Percentiles rank a stretch among this genome's conserved stretches.
Conservation (phyloP, 2,329 filamentous ascomycete genomes). For the Cordyceps militaris region DNA sequence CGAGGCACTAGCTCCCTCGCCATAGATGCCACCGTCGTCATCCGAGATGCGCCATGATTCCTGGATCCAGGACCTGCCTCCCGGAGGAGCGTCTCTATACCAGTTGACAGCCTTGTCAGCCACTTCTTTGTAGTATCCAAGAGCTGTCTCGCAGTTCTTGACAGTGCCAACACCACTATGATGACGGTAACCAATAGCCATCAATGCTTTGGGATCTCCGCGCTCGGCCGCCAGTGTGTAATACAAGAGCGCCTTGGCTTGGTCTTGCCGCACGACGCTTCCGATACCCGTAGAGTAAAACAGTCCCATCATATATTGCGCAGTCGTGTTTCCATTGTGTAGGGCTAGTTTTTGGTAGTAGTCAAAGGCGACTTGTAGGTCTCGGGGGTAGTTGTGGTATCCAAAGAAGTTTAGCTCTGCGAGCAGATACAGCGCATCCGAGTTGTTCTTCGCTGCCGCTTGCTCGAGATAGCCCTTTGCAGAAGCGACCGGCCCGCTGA, state of each 20-base stretch:
- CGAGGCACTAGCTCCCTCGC: conserved; percentile 84
- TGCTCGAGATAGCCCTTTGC: conserved; percentile 47
- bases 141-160: conserved; percentile 77
- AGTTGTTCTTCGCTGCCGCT: conserved; percentile 50
- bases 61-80: conserved; percentile 68
- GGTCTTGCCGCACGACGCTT: conserved; percentile 71
- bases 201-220: conserved; percentile 79
- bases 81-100: conserved; percentile 83
- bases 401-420: conserved; percentile 96
- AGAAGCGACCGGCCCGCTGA: conserved; percentile 39
- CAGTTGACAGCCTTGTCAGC: conserved; percentile 88
- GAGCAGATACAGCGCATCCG: conserved; percentile 82
- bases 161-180: conserved; percentile 78
- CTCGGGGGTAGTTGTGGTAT: conserved; percentile 79
- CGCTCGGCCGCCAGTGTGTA: conserved; percentile 87
- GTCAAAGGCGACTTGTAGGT: conserved; percentile 72
- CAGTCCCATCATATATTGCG: conserved; percentile 90
- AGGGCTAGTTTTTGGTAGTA: conserved; percentile 74
- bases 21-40: conserved; percentile 86
- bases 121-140: conserved; percentile 84
- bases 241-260: conserved; percentile 86
- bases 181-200: conserved; percentile 86
- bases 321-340: conserved; percentile 77
- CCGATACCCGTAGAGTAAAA: conserved; percentile 94
- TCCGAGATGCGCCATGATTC: conserved; percentile 85